Evolutionary conservation across 148 eudicot genomes (phyloP), one percentile per base, ranked within the genome.

Genomic region (Rhododendron simsii): DNA sequence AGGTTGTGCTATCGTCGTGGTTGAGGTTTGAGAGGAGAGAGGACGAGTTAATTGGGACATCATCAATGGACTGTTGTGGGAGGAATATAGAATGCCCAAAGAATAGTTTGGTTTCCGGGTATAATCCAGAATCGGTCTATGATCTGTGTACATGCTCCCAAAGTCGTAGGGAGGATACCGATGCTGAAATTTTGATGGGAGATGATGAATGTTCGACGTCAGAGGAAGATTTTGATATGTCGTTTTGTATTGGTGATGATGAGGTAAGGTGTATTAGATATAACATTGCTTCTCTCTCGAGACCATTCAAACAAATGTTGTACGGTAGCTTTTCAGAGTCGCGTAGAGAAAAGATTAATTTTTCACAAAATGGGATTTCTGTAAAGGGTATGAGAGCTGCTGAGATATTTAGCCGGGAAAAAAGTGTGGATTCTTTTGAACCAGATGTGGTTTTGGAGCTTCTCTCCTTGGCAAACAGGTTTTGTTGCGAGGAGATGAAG

Each of bases 401-500:
- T 80, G 96, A 95, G 85, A 87, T 91, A 50, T 96, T 90, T 86
- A 96, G 99, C 88, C 92, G 96, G 90, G 91, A 86, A 61, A 94
- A 88, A 83, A 91, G 86, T 11, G 78, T 95, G 80, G 93, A 91
- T 87, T 89, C 86, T 15, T 90, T 90, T 78, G 91, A 92, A 75
- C 94, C 94, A 0, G 78, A 86, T 81, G 86, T 90, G 39, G 95
- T 94, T 53, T 89, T 96, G 88, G 99, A 95, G 92, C 86, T 96
- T 65, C 91, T 96, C 47, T 88, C 93, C 0, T 83, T 95, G 83
- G 94, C 99, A 3, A 92, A 92, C 88, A 93, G 78, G 91, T 96
- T 93, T 80, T 96, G 95, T 77, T 96, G 95, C 80, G 99, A 95
- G 87, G 96, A 93, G 73, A 88, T 96, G 83, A 96, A 96, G 88